Conservation (phyloP, 352 stramenopile species). For the Discostella stelligera region DNA sequence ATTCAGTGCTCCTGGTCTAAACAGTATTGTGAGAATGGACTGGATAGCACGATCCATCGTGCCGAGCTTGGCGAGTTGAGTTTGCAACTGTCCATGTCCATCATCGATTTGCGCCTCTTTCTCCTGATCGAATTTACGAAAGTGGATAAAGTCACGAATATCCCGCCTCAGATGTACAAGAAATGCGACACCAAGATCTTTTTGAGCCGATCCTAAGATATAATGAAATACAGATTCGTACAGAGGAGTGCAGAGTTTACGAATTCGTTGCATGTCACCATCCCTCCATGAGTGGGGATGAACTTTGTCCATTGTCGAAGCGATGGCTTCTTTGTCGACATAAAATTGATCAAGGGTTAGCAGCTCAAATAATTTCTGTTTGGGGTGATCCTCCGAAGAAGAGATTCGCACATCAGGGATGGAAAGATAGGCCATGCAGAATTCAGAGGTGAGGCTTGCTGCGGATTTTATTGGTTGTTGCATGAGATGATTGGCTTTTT, state of each 20-base stretch:
- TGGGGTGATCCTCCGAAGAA: constrained; percentile 12
- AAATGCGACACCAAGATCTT: constrained; percentile 60
- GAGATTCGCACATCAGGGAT: constrained; percentile 25
- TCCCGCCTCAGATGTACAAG: constrained; percentile 65
- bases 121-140: constrained; percentile 26
- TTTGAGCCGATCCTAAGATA: constrained; percentile 54
- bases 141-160: constrained; percentile 46
- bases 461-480: constrained; percentile 17
- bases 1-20: constrained; percentile 89
- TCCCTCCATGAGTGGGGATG: constrained; percentile 20
- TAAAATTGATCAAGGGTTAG: constrained; percentile 23
- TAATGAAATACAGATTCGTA: constrained; percentile 64
- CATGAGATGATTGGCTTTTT: constrained; percentile 5
- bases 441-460: constrained; percentile 42
- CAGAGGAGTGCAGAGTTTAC: constrained; percentile 49
- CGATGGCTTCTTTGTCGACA: constrained; percentile 27
- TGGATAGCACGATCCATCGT: constrained; percentile 72
- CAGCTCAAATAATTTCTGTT: constrained; percentile 34
- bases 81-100: constrained; percentile 3
- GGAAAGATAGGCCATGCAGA: constrained; percentile 40
- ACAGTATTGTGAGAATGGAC: constrained; percentile 89
- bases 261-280: constrained; percentile 23
- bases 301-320: constrained; percentile 30
- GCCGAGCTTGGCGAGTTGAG: constrained; percentile 41
- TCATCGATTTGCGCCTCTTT: constrained; percentile 15